Evolutionary conservation across 2,329 filamentous ascomycete species (phyloP).

Genomic region (Hypoxylon sp.): DNA sequence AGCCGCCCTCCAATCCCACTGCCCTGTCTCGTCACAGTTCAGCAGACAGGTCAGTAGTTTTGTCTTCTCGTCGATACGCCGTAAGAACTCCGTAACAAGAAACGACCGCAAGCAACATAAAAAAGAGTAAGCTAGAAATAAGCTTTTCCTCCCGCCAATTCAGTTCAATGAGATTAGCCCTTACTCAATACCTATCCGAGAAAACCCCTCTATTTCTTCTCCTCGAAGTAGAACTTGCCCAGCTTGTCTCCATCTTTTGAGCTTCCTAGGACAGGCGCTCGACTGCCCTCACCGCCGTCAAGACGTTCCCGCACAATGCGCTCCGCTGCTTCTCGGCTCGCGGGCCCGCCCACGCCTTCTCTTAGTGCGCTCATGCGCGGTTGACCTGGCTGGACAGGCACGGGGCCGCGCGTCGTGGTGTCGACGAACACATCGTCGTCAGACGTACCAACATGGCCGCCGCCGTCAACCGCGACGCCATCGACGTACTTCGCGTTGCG

Average conservation of each 20-base stretch:
- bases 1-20: conserved; percentile 15
- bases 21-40: conserved; percentile 5
- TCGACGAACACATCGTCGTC: conserved; percentile 73
- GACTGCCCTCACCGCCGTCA: conserved; percentile 63
- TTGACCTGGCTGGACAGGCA: conserved; percentile 60
- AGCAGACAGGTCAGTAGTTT: conserved; percentile 18
- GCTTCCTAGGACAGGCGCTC: conserved; percentile 59
- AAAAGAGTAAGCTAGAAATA: not conserved
- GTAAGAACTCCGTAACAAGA: conserved; percentile 33
- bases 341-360: conserved; percentile 53
- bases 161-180: not conserved
- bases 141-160: not conserved
- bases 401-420: conserved; percentile 72
- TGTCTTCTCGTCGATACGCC: conserved; percentile 29
- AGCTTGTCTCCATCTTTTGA: conserved; percentile 63
- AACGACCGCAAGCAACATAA: not conserved
- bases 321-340: conserved; percentile 71
- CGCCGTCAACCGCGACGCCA: conserved; percentile 72
- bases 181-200: not conserved
- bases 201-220: conserved; percentile 55
- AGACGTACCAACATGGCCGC: conserved; percentile 55
- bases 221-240: conserved; percentile 74
- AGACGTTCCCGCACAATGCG: conserved; percentile 73
- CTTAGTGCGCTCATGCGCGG: conserved; percentile 57
- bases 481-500: conserved; percentile 76